phyloP scores from a whole-genome alignment of 176 grass and related monocot genomes.

The Zoysia pacifica region DNA sequence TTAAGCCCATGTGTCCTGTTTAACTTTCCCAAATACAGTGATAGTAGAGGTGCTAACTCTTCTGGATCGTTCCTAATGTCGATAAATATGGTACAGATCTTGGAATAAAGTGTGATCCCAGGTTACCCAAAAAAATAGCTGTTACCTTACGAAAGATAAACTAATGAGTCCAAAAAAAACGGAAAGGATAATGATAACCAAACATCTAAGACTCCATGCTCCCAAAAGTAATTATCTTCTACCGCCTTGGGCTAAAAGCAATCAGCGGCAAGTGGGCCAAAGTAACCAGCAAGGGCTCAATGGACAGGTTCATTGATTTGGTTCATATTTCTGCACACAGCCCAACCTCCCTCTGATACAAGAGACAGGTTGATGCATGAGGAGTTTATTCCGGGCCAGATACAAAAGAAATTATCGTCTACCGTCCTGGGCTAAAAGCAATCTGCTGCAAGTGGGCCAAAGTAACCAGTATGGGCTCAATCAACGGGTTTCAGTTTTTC shows the following conservation, averaged over 20 bases:
- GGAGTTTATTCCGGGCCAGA: neutral
- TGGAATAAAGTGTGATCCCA: neutral
- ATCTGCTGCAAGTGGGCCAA: slow-evolving; percentile 2
- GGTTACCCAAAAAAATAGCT: neutral
- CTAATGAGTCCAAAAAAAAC: neutral
- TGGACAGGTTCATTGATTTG: neutral
- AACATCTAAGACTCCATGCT: neutral
- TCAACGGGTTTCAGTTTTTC: neutral
- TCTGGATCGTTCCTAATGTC: neutral
- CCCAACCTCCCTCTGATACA: neutral
- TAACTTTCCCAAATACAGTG: slow-evolving; percentile 15
- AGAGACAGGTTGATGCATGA: neutral
- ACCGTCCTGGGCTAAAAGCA: neutral
- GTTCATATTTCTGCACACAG: neutral
- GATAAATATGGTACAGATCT: neutral
- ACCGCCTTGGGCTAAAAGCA: neutral
- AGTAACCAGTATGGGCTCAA: slow-evolving; percentile 2
- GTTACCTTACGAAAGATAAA: neutral
- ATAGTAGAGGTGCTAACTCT: neutral
- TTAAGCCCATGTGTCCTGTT: neutral
- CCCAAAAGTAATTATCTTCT: neutral
- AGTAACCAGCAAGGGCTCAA: neutral
- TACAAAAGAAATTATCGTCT: neutral
- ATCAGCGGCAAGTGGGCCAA: slow-evolving; percentile 6
- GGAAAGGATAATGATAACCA: neutral